Evolutionary conservation across 768 basidiomycete genomes (phyloP), one percentile per base, ranked within the genome.

Genomic region (Naganishia friedmannii): DNA sequence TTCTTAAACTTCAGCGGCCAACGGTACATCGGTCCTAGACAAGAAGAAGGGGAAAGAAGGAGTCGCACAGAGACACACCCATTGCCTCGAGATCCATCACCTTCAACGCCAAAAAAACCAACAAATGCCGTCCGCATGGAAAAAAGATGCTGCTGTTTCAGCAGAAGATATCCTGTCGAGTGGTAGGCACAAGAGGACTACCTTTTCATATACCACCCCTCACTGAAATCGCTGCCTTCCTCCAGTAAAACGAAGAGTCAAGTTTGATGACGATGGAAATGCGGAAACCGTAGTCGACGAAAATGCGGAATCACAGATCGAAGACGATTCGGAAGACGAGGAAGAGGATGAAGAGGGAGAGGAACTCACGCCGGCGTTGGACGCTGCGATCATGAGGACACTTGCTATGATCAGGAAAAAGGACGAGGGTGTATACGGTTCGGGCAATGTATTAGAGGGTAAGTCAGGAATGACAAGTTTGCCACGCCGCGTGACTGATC

Each of bases 321-420:
- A 84, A 15, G 82, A 82, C 23, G 78, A 82, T 32, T 87, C 85
- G 1, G 84, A 84, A 4, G 77, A 87, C 53, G 91, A 92, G 75
- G 87, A 87, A 1, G 94, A 98, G 77, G 94, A 98, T 78, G 91
- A 93, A 77, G 90, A 95, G 69, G 96, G 93, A 17, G 92, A 92
- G 74, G 91, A 97, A 78, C 86, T 98, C 63, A 98, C 94, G 0
- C 93, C 93, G 4, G 89, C 88, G 0, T 87, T 97, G 60, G 95
- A 97, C 76, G 96, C 88, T 53, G 96, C 96, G 23, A 96, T 98
- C 75, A 85, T 98, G 48, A 85, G 92, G 57, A 98, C 93, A 0
- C 84, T 99, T 10, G 91, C 89, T 0, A 86, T 88, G 74, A 96
- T 98, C 67, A 87, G 87, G 78, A 85, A 85, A 66, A 89, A 86